Conservation (phyloP, 2,329 filamentous ascomycete species). For the Exophiala oligosperma region DNA sequence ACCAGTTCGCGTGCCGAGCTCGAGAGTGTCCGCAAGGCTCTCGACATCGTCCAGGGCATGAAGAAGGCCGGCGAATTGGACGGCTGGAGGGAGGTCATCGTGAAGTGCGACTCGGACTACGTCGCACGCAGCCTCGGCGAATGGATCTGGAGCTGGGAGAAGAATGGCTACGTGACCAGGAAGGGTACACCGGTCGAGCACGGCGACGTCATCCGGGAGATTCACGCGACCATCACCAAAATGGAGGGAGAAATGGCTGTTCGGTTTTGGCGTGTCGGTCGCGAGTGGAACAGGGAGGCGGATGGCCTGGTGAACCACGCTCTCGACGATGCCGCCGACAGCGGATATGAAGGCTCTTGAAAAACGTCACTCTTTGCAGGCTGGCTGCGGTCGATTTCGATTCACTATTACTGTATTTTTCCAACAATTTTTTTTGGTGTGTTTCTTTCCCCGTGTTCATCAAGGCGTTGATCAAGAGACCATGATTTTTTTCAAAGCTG, state of each 20-base stretch:
- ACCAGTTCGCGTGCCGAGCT: slow-evolving; percentile 59
- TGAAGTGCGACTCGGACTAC: slow-evolving; percentile 58
- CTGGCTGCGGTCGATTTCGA: background rate
- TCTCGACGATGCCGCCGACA: slow-evolving; percentile 18
- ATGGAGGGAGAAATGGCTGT: slow-evolving; percentile 41
- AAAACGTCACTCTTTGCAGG: background rate
- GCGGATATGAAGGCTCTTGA: slow-evolving; percentile 17
- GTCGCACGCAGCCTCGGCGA: slow-evolving; percentile 48
- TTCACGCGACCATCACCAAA: slow-evolving; percentile 41
- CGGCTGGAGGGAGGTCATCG: slow-evolving; percentile 45
- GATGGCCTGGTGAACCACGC: slow-evolving; percentile 42
- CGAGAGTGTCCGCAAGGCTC: slow-evolving; percentile 54
- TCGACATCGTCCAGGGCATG: slow-evolving; percentile 31
- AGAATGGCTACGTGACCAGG: slow-evolving; percentile 46
- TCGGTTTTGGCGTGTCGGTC: slow-evolving; percentile 52
- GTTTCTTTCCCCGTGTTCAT: background rate
- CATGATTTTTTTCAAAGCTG: background rate
- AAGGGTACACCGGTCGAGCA: slow-evolving; percentile 46
- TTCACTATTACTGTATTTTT: background rate
- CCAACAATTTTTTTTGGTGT: no score
- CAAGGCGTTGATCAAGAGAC: background rate
- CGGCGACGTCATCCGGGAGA: slow-evolving; percentile 53
- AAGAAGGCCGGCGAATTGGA: slow-evolving; percentile 19
- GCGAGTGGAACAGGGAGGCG: slow-evolving; percentile 45
- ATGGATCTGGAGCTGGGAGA: slow-evolving; percentile 47